A percentile compares a stretch with the other conserved stretches of the same genome.
Evolutionary conservation across 176 grass and related monocot species (phyloP).

Genomic region (Aegilops longissima): DNA sequence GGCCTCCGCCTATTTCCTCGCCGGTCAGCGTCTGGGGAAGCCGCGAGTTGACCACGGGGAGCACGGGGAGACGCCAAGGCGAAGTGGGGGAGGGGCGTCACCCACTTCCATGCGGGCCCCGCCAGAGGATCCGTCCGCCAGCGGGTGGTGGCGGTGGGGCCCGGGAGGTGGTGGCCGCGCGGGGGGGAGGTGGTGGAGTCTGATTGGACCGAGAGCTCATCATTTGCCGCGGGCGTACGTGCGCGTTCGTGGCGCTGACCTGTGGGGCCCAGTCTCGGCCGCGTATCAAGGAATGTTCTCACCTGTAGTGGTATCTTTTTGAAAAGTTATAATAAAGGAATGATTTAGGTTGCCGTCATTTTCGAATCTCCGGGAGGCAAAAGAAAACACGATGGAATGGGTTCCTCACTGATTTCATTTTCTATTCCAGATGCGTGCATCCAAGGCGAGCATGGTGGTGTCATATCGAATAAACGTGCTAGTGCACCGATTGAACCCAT

Average conservation of each 20-base stretch:
- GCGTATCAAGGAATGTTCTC: not conserved
- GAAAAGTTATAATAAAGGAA: too few relatives aligned
- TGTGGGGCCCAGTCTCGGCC: not conserved
- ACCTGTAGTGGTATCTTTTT: not conserved
- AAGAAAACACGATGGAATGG: not conserved
- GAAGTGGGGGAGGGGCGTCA: not conserved
- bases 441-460: not conserved
- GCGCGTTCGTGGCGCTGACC: not conserved
- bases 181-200: not conserved
- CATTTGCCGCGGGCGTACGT: not conserved
- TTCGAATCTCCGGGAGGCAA: not conserved
- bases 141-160: not conserved
- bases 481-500: not conserved
- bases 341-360: not conserved
- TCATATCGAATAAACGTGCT: not conserved
- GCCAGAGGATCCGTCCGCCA: not conserved
- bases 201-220: not conserved
- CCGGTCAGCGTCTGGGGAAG: constrained; percentile 8
- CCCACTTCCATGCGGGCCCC: not conserved
- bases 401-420: not conserved
- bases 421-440: not conserved
- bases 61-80: not conserved
- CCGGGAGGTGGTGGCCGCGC: constrained; percentile 6
- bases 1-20: constrained; percentile 14
- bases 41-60: constrained; percentile 46